phyloP scores from a whole-genome alignment of 2,329 filamentous ascomycete genomes.

The Paecilomyces variotii region DNA sequence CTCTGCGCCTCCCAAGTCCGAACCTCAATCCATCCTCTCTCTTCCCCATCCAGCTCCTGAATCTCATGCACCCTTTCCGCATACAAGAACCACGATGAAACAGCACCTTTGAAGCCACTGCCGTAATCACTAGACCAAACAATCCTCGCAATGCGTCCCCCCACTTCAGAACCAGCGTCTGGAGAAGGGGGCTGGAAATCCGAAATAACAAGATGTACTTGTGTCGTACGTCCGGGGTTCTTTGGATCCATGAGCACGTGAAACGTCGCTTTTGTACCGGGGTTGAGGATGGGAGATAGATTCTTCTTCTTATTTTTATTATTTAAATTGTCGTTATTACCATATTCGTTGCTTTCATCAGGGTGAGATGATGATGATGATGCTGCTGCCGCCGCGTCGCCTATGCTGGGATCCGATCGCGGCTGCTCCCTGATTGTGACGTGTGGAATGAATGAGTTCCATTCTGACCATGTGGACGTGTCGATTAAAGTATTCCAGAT shows the following conservation, averaged over 20 bases:
- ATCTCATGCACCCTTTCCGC: slow-evolving; percentile 44
- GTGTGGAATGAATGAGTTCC: slow-evolving; percentile 41
- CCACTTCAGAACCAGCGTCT: not conserved
- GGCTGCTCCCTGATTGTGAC: slow-evolving; percentile 40
- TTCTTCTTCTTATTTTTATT: no score
- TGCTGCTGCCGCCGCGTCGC: no score
- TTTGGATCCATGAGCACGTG: slow-evolving; percentile 32
- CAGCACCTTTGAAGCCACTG: slow-evolving; percentile 20
- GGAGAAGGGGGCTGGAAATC: slow-evolving; percentile 22
- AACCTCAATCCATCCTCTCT: slow-evolving; percentile 12
- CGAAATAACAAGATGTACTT: slow-evolving; percentile 22
- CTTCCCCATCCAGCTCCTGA: slow-evolving; percentile 22
- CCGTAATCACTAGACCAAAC: slow-evolving; percentile 22
- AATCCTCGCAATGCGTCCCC: slow-evolving; percentile 14
- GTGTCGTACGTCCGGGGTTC: slow-evolving; percentile 16
- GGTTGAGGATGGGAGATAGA: slow-evolving; percentile 22
- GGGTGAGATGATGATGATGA: no score
- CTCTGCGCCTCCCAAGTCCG: slow-evolving; percentile 40
- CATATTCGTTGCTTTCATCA: no score
- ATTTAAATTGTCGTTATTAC: slow-evolving; percentile 8
- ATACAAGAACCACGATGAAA: slow-evolving; percentile 28
- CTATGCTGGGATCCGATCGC: not conserved
- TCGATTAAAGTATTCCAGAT: slow-evolving; percentile 39
- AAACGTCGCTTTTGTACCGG: slow-evolving; percentile 38
- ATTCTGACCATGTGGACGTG: slow-evolving; percentile 38